phyloP scores from a whole-genome alignment of 352 stramenopile genomes.

The Phytophthora aleatoria region DNA sequence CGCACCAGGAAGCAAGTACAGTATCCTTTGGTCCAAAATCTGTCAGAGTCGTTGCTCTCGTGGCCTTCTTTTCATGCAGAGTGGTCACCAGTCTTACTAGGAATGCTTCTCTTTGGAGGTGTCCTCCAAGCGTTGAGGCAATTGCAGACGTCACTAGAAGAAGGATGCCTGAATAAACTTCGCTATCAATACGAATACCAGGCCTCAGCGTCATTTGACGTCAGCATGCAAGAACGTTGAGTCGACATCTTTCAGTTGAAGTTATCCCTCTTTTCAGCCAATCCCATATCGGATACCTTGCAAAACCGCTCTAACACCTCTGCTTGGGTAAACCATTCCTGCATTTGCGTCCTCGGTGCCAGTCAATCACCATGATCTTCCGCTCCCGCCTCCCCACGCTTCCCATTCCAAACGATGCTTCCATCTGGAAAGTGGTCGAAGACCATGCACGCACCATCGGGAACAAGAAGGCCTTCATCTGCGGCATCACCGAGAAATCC shows the following conservation, averaged over 20 bases:
- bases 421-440: conserved; percentile 50
- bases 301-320: conserved; percentile 23
- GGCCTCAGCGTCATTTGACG: background rate
- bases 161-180: no score
- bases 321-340: conserved; percentile 17
- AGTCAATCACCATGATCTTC: conserved; percentile 45
- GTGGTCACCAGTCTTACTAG: no score
- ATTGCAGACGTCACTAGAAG: no score
- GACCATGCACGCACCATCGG: conserved; percentile 34
- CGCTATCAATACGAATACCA: no score
- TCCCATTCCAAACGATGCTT: conserved; percentile 40
- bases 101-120: no score
- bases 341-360: conserved; percentile 20
- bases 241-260: conserved; percentile 32
- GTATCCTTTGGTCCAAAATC: no score
- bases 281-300: conserved; percentile 14
- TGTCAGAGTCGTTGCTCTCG: no score
- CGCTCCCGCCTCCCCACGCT: conserved; percentile 34
- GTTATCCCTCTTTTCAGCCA: conserved; percentile 18
- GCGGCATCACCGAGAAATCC: conserved; percentile 43
- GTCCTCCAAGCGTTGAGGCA: no score
- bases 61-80: no score
- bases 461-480: conserved; percentile 46
- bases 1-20: no score
- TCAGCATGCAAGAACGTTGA: conserved; percentile 21